A percentile compares a stretch with the other conserved stretches of the same genome.
Conservation (phyloP, 768 basidiomycete genomes). For the Wakefieldia striispora region DNA sequence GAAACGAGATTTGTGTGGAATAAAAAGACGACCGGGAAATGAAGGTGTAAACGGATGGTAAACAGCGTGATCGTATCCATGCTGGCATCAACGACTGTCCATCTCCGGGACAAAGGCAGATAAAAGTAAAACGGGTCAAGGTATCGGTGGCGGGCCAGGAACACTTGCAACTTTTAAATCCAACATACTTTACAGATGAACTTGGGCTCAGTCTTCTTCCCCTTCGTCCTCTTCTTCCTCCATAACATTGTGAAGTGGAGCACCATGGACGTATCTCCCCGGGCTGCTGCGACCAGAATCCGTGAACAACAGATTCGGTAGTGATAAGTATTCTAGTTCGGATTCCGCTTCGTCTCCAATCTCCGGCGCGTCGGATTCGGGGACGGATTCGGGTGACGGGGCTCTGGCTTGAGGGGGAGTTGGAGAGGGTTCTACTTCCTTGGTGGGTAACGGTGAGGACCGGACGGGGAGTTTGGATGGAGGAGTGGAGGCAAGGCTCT, state of each 20-base stretch:
- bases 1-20: slow-evolving; percentile 4
- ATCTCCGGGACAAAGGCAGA: slow-evolving; percentile 6
- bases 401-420: neutral
- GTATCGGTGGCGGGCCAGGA: slow-evolving; percentile 27
- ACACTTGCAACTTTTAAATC: slow-evolving; percentile 9
- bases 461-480: slow-evolving; percentile 38
- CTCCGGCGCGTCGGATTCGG: slow-evolving; percentile 26
- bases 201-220: slow-evolving; percentile 40
- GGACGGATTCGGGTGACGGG: slow-evolving; percentile 14
- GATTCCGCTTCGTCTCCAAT: slow-evolving; percentile 26
- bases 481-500: slow-evolving; percentile 10
- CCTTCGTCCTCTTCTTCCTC: slow-evolving; percentile 86
- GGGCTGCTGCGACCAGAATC: slow-evolving; percentile 63
- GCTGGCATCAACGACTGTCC: slow-evolving; percentile 10
- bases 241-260: slow-evolving; percentile 81
- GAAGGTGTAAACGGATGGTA: neutral
- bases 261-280: slow-evolving; percentile 76
- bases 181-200: slow-evolving; percentile 22
- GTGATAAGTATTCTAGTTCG: slow-evolving; percentile 31
- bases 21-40: neutral
- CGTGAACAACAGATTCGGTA: slow-evolving; percentile 35
- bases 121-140: slow-evolving; percentile 11
- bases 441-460: slow-evolving; percentile 14
- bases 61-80: neutral
- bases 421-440: slow-evolving; percentile 7